These are phyloP conservation scores for Aechmea fasciata DNA, from an alignment of 176 grass and related monocot genomes.

Conservation along the genomic window DNA sequence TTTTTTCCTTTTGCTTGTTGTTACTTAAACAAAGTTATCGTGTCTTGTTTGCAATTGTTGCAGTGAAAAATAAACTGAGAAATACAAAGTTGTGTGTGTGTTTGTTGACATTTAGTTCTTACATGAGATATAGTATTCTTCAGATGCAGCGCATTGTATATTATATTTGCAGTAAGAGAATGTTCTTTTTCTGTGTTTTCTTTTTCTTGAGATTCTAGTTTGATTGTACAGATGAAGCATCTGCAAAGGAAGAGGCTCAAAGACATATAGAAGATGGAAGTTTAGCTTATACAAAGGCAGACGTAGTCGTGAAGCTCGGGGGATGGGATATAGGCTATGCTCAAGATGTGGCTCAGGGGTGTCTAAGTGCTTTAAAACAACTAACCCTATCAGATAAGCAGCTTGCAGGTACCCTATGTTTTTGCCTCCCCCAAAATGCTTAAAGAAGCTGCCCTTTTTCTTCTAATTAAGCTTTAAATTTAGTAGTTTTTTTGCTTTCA, in stretches of 20 bases:
- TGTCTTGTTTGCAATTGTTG: no score
- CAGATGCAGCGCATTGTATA: no score
- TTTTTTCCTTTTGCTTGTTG: no score
- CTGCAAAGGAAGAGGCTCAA: constrained; percentile 69
- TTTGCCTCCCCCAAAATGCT: not conserved
- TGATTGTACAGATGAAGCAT: constrained; percentile 54
- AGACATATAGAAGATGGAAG: constrained; percentile 45
- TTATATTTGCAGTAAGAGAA: no score
- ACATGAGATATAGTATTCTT: no score
- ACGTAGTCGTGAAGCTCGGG: constrained; percentile 81
- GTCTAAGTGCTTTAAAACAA: constrained; percentile 85
- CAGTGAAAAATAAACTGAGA: no score
- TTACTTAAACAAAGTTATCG: no score
- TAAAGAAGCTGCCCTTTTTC: not conserved
- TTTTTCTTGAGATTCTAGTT: not conserved
- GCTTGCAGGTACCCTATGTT: constrained; percentile 47
- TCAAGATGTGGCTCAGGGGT: constrained; percentile 70
- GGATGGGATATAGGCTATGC: constrained; percentile 61
- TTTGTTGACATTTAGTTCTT: not conserved
- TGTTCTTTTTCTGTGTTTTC: not conserved
- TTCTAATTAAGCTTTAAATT: not conserved
- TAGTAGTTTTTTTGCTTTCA: not conserved
- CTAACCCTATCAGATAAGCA: constrained; percentile 73
- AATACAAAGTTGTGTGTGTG: no score
- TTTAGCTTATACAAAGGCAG: constrained; percentile 66